A percentile compares a stretch with the other conserved stretches of the same genome.
These are phyloP conservation scores for Cucumis sativus DNA, from an alignment of 306 rosid species.

Conservation along the genomic window DNA sequence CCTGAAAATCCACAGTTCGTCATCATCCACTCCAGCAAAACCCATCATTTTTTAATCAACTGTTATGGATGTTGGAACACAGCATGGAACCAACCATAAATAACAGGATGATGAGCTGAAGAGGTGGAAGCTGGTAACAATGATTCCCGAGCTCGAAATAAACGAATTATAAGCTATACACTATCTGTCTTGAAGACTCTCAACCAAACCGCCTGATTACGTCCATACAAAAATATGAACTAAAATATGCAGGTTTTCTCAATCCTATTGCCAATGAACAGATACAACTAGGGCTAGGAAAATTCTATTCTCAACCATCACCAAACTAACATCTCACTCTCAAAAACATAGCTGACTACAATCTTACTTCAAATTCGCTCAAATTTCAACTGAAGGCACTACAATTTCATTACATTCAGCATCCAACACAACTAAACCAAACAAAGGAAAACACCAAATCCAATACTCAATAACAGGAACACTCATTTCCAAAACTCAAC, in stretches of 20 bases:
- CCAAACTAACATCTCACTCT: background rate
- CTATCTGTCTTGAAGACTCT: background rate
- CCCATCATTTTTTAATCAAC: constrained; percentile 5
- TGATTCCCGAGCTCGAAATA: background rate
- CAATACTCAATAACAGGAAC: background rate
- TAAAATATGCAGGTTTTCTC: background rate
- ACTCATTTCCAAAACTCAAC: background rate
- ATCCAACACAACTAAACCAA: background rate
- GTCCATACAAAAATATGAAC: background rate
- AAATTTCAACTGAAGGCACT: background rate
- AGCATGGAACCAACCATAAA: background rate
- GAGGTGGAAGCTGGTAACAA: background rate
- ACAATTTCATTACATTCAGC: background rate
- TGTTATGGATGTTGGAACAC: background rate
- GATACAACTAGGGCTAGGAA: background rate
- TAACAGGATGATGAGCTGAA: background rate
- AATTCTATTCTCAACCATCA: background rate
- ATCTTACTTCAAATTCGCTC: background rate
- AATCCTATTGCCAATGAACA: background rate
- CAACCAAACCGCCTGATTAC: background rate
- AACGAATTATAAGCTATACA: background rate
- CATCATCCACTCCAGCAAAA: constrained; percentile 11
- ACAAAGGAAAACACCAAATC: background rate
- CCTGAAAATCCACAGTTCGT: constrained; percentile 33
- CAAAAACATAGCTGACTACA: background rate